Evolutionary conservation across 2,329 filamentous ascomycete genomes (phyloP), one percentile per base, ranked within the genome.

Genomic region (Pseudocercospora pini-densiflorae): DNA sequence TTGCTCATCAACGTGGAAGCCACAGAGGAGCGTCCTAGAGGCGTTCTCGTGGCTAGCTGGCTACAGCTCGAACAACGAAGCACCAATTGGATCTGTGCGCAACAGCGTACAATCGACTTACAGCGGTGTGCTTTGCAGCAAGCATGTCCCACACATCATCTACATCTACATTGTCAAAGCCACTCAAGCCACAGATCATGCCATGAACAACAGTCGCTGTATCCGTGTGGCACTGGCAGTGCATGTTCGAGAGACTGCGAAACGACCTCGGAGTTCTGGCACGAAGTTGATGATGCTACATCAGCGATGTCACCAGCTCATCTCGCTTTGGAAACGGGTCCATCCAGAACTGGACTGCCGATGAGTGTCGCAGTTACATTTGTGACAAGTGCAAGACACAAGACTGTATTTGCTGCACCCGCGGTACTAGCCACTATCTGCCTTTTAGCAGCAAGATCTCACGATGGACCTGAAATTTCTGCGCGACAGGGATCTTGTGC

Each of bases 1-100:
- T 12, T 55, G 27, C 51, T 27, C 27, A 27, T 31, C 19, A 55
- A 55, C 51, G 51, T 55, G 51, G 51, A 58, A 58, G 55, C 21
- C 29, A 36, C 55, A 58, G n/a, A 29, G 55, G 55, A 58, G 33
- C 16, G 31, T 58, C 29, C 55, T 43, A 31, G 31, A 33, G 31
- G 55, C 55, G 55, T 43, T 58, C 14, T 19, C n/a, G 55, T 58
- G 31, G 55, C 54, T 36, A 27, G 55, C 55, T 27, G 21, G 16
- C 27, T 14, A 55, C 53, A 55, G 53, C 53, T 55, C 12, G 3
- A 19, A 16, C 23, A 10, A 29, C 21, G 53, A 55, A 55, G 53
- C 53, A 55, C 53, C 53, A 29, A 33, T 33, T 55, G 53, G 8
- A 55, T 31, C 53, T 31, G 53, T 55, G 29, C 53, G 29, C 54